Evolutionary conservation across 306 rosid genomes (phyloP).

Genomic region (Prunus persica): Prunus_persica_NCBIv2 NC_034010.1:22204501-22205000

Average conservation of each 20-base stretch:
- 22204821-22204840: constrained; percentile 79
- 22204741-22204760: too few relatives aligned
- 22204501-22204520: too few relatives aligned
- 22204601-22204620: constrained; percentile 91
- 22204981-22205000: too few relatives aligned
- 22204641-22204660: constrained; percentile 61
- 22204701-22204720: neutral
- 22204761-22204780: neutral
- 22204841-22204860: constrained; percentile 59
- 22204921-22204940: constrained; percentile 43
- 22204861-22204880: constrained; percentile 76
- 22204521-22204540: constrained; percentile 43
- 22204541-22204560: constrained; percentile 93
- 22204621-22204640: constrained; percentile 88
- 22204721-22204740: neutral
- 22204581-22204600: constrained; percentile 79
- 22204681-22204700: constrained; percentile 89
- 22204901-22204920: constrained; percentile 63
- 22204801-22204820: constrained; percentile 75
- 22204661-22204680: constrained; percentile 76
- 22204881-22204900: constrained; percentile 64
- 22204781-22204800: constrained; percentile 38
- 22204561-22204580: constrained; percentile 86
- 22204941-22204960: neutral
- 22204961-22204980: neutral